Base-by-base conservation (phyloP, 2,329 filamentous ascomycete genomes). In the Coleophoma eucalyptorum region DNA sequence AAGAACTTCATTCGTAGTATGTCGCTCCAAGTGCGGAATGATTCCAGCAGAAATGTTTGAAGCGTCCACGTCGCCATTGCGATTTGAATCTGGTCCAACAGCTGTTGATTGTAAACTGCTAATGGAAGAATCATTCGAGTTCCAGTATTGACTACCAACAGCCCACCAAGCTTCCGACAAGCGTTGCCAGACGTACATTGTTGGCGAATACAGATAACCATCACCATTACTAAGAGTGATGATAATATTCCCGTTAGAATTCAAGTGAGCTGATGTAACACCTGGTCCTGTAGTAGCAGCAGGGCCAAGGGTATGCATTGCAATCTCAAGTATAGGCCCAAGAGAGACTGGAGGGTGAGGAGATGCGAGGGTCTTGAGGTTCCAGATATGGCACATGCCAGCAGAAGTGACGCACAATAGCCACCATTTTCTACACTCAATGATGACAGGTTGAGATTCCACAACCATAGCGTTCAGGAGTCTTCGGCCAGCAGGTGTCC, bases 111-210 rank as follows among this genome's bases (percentile, higher is more conserved):
- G 85, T 35, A 96, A 71, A 46, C 91, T 89, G 44, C 88, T 86
- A 48, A 96, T 84, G 0, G 91, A 91, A 2, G 90, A 91, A 63
- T 97, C 94, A 48, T 91, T 96, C 1, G 91, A 95, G 69, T 99
- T 97, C 95, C 94, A 99, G 68, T 99, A 99, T 66, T 99, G 94
- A 60, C 90, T 96, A 16, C 92, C 92, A 0, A 97, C 91, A 0
- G 93, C 93, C 91, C 94, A 99, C 94, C 94, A 99, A 2, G 90
- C 81, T 66, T 99, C 95, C 2, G 91, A 96, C n/a, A 99, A 77
- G 10, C 92, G 84, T 69, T 97, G 93, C 94, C 94, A 99, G 7
- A 85, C 82, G 68, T 84, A 93, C 86, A 99, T 89, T 16, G 80
- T 78, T 0, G 87, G 81, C 2, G 89, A 89, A 69, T 99, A 99